These are phyloP conservation scores for Trichoderma koningii DNA, from an alignment of 2,329 filamentous ascomycete genomes.

Conservation along the genomic window DNA sequence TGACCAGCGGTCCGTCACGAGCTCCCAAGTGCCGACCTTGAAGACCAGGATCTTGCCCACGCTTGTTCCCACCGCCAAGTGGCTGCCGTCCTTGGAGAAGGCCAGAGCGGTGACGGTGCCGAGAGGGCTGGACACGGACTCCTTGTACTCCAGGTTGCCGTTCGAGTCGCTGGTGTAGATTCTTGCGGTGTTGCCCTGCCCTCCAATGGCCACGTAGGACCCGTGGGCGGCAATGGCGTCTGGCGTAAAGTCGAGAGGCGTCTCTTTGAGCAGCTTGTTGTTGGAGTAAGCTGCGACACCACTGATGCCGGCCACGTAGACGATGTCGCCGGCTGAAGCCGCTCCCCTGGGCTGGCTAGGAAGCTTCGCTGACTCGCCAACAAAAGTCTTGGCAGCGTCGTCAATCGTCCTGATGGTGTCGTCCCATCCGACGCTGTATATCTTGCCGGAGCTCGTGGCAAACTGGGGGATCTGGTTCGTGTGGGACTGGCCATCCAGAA, in stretches of 20 bases:
- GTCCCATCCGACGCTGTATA: constrained; percentile 93
- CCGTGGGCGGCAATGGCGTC: constrained; percentile 71
- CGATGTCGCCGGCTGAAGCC: constrained; percentile 52
- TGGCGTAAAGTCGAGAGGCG: constrained; percentile 64
- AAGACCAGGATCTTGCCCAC: constrained; percentile 88
- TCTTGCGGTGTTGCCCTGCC: constrained; percentile 70
- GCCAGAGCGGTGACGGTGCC: constrained; percentile 76
- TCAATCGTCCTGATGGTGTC: constrained; percentile 83
- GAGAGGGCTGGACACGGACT: constrained; percentile 67
- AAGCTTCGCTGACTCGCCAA: constrained; percentile 67
- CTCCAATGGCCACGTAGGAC: constrained; percentile 72
- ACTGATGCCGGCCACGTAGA: constrained; percentile 60
- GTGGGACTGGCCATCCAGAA: constrained; percentile 78
- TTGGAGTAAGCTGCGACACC: constrained; percentile 58
- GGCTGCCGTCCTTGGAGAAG: constrained; percentile 76
- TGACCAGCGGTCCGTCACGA: constrained; percentile 75
- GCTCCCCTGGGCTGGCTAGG: constrained; percentile 80
- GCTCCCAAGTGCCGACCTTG: constrained; percentile 59
- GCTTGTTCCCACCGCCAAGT: constrained; percentile 79
- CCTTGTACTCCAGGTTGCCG: constrained; percentile 55
- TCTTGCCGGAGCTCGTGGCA: constrained; percentile 59
- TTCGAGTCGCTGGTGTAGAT: constrained; percentile 65
- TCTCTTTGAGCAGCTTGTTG: constrained; percentile 61
- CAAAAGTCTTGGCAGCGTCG: constrained; percentile 71
- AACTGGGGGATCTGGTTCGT: constrained; percentile 85